Conservation (phyloP, 176 grass and related monocot genomes). For the Eragrostis curvula region DNA sequence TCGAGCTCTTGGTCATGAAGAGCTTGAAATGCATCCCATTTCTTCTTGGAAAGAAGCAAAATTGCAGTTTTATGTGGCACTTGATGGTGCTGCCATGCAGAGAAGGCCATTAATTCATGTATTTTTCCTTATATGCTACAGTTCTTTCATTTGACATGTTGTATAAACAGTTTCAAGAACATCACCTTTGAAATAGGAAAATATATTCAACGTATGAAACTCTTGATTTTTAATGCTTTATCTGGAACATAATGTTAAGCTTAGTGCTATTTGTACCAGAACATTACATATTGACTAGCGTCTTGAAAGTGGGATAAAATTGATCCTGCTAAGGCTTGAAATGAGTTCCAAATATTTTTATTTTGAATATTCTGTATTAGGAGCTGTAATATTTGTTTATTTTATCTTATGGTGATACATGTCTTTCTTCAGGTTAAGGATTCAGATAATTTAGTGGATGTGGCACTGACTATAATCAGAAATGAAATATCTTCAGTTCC, state of each 20-base stretch:
- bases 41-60: constrained; percentile 76
- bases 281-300: constrained; percentile 6
- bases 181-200: constrained; percentile 9
- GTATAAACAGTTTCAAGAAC: constrained; percentile 13
- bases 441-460: constrained; percentile 68
- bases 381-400: neutral
- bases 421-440: constrained; percentile 69
- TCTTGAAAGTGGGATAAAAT: constrained; percentile 23
- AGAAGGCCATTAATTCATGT: constrained; percentile 74
- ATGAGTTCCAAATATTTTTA: neutral
- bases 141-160: constrained; percentile 16
- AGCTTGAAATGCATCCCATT: constrained; percentile 75
- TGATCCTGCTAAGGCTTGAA: neutral
- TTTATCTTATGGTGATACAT: constrained; percentile 36
- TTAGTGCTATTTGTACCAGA: constrained; percentile 10
- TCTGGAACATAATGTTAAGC: neutral
- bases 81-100: constrained; percentile 43
- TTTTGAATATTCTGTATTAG: constrained; percentile 36
- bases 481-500: constrained; percentile 83
- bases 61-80: constrained; percentile 40
- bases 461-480: constrained; percentile 67
- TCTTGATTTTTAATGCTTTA: neutral
- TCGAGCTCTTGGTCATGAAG: constrained; percentile 58
- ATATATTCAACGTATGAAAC: neutral
- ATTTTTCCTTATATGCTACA: constrained; percentile 35